Conservation (phyloP, 768 basidiomycete species). For the Agaricus subrufescens region DNA sequence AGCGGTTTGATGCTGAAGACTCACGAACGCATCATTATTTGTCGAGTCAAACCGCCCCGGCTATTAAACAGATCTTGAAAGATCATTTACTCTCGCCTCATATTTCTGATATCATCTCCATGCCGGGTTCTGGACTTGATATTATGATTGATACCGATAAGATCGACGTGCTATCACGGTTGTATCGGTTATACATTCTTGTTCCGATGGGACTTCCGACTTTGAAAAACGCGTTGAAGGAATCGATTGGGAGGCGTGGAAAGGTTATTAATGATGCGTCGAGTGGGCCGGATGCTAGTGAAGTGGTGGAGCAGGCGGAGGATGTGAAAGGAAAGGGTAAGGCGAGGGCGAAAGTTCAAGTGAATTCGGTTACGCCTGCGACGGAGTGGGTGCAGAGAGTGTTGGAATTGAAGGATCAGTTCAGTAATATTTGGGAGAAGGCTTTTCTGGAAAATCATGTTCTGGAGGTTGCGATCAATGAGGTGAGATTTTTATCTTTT, state of each 20-base stretch:
- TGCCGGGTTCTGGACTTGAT: conserved; percentile 82
- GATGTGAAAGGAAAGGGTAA: conserved; percentile 42
- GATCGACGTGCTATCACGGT: conserved; percentile 66
- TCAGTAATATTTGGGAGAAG: conserved; percentile 68
- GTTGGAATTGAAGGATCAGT: conserved; percentile 86
- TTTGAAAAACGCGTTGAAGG: conserved; percentile 64
- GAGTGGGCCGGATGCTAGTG: conserved; percentile 30
- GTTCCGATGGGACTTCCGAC: conserved; percentile 63
- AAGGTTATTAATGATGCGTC: conserved; percentile 72
- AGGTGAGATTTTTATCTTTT: conserved; percentile 46
- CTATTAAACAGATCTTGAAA: conserved; percentile 74
- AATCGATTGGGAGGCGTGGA: conserved; percentile 70
- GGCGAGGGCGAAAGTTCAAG: conserved; percentile 29
- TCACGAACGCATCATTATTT: conserved; percentile 85
- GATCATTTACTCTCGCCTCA: conserved; percentile 74
- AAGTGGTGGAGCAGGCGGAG: conserved; percentile 27
- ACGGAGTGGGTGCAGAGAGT: conserved; percentile 93
- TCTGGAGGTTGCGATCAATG: conserved; percentile 77
- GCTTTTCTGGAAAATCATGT: conserved; percentile 73
- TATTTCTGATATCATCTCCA: conserved; percentile 66
- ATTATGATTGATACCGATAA: conserved; percentile 82
- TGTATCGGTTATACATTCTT: conserved; percentile 71
- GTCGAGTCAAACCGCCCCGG: conserved; percentile 62
- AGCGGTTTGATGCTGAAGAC: conserved; percentile 77
- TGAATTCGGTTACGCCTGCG: conserved; percentile 53